Percentiles rank a stretch among this genome's conserved stretches.
Evolutionary conservation across 495 filamentous ascomycete genomes (phyloP).

Genomic region (Penicillium pancosmium): DNA sequence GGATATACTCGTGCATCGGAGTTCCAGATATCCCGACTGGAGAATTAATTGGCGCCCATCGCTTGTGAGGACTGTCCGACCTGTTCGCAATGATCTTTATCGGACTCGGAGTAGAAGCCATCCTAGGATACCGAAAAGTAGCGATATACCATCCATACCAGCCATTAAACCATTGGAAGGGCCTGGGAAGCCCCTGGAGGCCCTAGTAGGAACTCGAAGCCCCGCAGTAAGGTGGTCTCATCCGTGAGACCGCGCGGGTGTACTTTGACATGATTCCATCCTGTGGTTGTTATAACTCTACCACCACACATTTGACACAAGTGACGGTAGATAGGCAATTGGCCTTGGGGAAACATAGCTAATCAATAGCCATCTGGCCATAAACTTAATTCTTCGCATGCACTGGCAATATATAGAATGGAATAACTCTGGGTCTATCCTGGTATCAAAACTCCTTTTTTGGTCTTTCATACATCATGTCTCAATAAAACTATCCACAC

Average conservation of each 20-base stretch:
- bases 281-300: background rate
- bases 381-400: background rate
- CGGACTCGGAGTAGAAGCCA: too few species aligned
- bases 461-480: conserved; percentile 24
- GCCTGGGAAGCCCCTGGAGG: too few species aligned
- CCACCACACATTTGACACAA: background rate
- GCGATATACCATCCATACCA: too few species aligned
- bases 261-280: too few species aligned
- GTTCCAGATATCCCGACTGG: conserved; percentile 18
- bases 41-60: background rate
- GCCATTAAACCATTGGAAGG: too few species aligned
- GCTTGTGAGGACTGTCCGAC: conserved; percentile 6
- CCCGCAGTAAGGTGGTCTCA: too few species aligned
- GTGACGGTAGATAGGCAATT: background rate
- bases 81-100: conserved; percentile 1
- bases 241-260: too few species aligned
- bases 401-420: conserved; percentile 12
- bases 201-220: too few species aligned
- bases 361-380: background rate
- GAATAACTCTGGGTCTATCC: conserved; percentile 18
- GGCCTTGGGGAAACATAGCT: background rate
- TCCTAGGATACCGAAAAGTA: too few species aligned
- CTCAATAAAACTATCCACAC: conserved; percentile 16
- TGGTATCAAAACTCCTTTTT: conserved; percentile 27
- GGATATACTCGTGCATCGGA: background rate